Base-by-base conservation (phyloP, 148 eudicot genomes). In the Agrostemma githago region DNA sequence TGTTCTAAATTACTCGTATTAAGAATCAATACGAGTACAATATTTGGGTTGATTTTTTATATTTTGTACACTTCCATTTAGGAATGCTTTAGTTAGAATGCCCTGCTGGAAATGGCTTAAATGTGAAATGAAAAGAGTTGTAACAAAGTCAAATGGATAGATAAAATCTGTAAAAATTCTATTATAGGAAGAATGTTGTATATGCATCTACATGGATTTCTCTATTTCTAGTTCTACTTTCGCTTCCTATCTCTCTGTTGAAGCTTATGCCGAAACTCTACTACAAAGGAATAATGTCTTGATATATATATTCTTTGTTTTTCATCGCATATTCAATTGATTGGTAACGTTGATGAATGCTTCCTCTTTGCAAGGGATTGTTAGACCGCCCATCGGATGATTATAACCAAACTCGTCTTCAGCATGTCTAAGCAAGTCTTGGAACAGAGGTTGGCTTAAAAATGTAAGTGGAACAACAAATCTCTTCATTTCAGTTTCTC, bases 321-420 rank as follows among this genome's bases (percentile, higher is more conserved):
- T 40, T 6, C 11, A 46, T 61, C 17, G 51, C 37, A 68, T 41
- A 56, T 46, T 64, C 67, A 75, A 54, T 43, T 44, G 74, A 73
- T 68, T 71, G 56, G 78, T 79, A 41, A 82, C 39, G 39, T 64
- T 42, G 44, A 70, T 17, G 68, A 83, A 83, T 0, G 66, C 59
- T 43, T 86, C 82, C 38, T 86, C 85, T 4, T 63, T 78, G 69
- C 88, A 84, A 46, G 89, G 85, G 72, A 88, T 79, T 7, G 87
- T 86, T 4, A 89, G 83, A 40, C 87, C 82, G 3, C 87, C 87
- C 83, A 74, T 85, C 0, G 88, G 89, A 78, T 84, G 89, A 70
- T 84, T 76, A 56, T 72, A 87, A 4, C 90, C 89, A 15, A 78
- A 87, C 44, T 87, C 88, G 67, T 89, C 89, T 76, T 89, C 88